Evolutionary conservation across 2,329 filamentous ascomycete species (phyloP), one percentile per base, ranked within the genome.

Genomic region (Penicillium sp.): DNA sequence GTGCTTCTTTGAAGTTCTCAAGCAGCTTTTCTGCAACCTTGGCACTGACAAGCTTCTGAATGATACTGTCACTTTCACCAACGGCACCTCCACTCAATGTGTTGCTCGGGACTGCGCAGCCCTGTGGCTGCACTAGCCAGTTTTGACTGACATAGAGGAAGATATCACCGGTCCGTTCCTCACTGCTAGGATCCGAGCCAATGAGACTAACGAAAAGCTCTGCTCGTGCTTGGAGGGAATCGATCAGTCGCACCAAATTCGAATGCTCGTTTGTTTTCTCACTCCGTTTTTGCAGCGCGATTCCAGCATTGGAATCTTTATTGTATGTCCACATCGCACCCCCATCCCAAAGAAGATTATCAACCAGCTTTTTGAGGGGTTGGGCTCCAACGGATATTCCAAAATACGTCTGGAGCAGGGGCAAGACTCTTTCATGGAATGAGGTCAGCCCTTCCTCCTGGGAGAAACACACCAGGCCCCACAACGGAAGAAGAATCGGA

Each of bases 1-100:
- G 63, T 21, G 68, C 73, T 56, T 78, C 75, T 55, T 76, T 77
- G 63, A 76, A 78, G n/a, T 71, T 72, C 19, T 74, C 71, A 9
- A 79, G 66, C 6, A 79, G 62, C 35, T 73, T 73, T 58, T 78
- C 75, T 6, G 75, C 70, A 37, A 79, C 56, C 55, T 78, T 79
- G 3, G 77, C 75, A 61, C 71, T 72, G 13, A 77, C 63, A 19
- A 79, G 60, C 49, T 73, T 75, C 45, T 70, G 67, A n/a, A 75
- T 56, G 5, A 76, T 70, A 19, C 63, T 59, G 23, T 68, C 65
- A 5, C 65, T 61, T 9, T 71, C 66, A 12, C 65, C 67, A 31
- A 66, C 58, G 17, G 62, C 60, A 17, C 58, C 50, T n/a, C 50
- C n/a, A 12, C 66, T 53, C 21, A 62, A 50, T 21, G 65, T 35